Conservation (phyloP, 371 early-diverging fungal genomes). For the Mortierella sp. region DNA sequence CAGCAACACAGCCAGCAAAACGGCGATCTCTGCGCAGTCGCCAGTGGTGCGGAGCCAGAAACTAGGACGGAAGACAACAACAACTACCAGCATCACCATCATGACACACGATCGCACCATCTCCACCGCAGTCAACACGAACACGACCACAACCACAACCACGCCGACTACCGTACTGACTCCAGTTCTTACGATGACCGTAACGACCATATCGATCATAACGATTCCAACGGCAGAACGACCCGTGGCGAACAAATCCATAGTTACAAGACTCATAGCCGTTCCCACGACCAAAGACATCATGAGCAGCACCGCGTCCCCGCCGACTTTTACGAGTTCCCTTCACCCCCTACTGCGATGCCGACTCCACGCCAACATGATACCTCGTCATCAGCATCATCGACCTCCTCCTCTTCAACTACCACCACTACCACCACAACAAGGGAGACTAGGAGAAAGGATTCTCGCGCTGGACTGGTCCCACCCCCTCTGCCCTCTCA, state of each 20-base stretch:
- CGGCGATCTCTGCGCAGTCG: neutral
- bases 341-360: neutral
- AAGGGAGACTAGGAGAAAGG: neutral
- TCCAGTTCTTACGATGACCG: neutral
- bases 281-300: neutral
- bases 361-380: neutral
- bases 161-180: neutral
- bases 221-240: neutral
- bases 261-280: neutral
- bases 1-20: neutral
- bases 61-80: neutral
- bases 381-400: neutral
- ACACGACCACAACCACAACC: neutral
- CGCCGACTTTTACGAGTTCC: neutral
- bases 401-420: neutral
- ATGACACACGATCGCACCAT: neutral
- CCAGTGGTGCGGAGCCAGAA: neutral
- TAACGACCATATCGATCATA: neutral
- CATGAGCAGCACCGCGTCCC: neutral
- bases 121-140: neutral
- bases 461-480: neutral
- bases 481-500: conserved; percentile 47
- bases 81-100: neutral
- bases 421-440: neutral
- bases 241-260: neutral